Conservation (phyloP, 2,329 filamentous ascomycete species). For the Davidsoniella virescens region DNA sequence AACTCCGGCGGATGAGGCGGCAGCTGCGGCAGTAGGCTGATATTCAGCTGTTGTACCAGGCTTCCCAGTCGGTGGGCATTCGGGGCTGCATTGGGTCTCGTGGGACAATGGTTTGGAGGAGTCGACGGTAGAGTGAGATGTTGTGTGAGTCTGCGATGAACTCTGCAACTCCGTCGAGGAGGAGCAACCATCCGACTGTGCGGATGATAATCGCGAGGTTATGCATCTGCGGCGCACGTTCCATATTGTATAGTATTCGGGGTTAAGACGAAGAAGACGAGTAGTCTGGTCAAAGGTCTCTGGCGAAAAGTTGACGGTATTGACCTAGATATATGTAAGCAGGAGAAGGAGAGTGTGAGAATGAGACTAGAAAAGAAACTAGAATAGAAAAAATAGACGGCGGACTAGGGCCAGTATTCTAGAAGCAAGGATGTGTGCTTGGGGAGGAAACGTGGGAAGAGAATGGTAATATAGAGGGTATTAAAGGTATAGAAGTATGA, state of each 20-base stretch:
- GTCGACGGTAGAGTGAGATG: conserved; percentile 46
- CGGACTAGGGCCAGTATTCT: background rate
- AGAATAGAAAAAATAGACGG: background rate
- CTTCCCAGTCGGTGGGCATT: conserved; percentile 33
- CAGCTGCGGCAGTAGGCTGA: conserved; percentile 15
- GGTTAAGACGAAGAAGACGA: conserved; percentile 60
- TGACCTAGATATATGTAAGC: conserved; percentile 18
- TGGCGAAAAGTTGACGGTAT: conserved; percentile 30
- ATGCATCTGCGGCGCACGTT: conserved; percentile 65
- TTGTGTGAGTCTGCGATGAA: conserved; percentile 37
- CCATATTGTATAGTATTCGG: conserved; percentile 85
- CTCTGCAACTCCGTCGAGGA: conserved; percentile 38
- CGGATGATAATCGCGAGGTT: conserved; percentile 41
- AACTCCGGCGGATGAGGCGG: background rate
- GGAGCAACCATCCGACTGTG: conserved; percentile 32
- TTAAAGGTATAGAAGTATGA: too few species aligned
- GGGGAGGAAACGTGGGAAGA: background rate
- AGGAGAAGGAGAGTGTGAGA: conserved; percentile 1
- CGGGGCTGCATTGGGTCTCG: conserved; percentile 31
- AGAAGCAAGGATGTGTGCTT: background rate
- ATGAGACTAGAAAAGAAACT: conserved; percentile 2
- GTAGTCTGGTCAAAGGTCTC: conserved; percentile 52
- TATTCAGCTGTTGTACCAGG: conserved; percentile 37
- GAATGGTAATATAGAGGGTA: too few species aligned
- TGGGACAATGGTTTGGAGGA: conserved; percentile 37